Evolutionary conservation across 176 grass and related monocot genomes (phyloP), one percentile per base, ranked within the genome.

Genomic region (Thalia dealbata): DNA sequence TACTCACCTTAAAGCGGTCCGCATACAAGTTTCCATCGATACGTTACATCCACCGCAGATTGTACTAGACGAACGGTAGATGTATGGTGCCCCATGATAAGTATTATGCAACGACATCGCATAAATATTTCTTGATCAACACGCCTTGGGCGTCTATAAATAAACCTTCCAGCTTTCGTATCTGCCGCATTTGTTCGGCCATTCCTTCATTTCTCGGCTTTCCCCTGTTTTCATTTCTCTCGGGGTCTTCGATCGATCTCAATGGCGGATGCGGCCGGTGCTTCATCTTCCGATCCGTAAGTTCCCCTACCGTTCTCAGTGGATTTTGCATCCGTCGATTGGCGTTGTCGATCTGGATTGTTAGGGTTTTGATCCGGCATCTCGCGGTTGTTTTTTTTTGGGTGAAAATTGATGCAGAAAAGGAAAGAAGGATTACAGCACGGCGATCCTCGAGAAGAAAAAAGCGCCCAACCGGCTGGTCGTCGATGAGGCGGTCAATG

Each of bases 371-470:
- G 6, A 65, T 65, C 26, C 30, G 28, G 21, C 56, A 2, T 24
- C n/a, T 64, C 29, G 27, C 24, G 26, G 3, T 64, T 32, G 1
- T 19, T 16, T 16, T 32, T 64, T 30, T 64, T 64, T 32, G 27
- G 62, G 25, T 28, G 62, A 12, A 48, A 48, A 64, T 30, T 41
- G 16, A 1, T 43, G 32, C 65, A 68, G 65, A 19, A 68, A 68
- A 35, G 65, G 75, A 55, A 82, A 79, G 76, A 71, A 18, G 72
- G 85, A 87, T 19, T 83, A 77, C 16, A 80, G 73, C 44, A 84
- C 75, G 27, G 79, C 82, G 22, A 84, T 84, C 75, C 66, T 88
- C 27, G 79, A 84, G 59, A 54, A 61, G 4, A 84, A 84, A 76
- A 76, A 14, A 50, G 15, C 72, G 0, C 79, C 86, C 50, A 88